Evolutionary conservation across 257 asterid species (phyloP), one percentile per base, ranked within the genome.

Genomic region (Przewalskia tangutica): DNA sequence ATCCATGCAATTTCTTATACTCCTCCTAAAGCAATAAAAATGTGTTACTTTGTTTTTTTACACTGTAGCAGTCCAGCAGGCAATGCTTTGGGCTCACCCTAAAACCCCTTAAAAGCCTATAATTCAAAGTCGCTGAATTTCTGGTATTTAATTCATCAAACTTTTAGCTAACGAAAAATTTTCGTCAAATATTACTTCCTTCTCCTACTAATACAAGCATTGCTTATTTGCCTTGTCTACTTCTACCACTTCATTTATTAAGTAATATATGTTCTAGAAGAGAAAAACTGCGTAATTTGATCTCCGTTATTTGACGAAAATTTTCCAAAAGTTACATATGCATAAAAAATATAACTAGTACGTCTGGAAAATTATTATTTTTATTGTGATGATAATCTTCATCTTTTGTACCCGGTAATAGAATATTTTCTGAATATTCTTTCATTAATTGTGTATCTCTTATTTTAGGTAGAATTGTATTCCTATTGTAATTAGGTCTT

Each of bases 111-210:
- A 70, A 14, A 0, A 71, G 8, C 58, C 18, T 44, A 44, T 2
- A 27, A 58, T 80, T 82, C 88, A 83, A 88, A 89, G 89, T 83
- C 88, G 92, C 85, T 88, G 88, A 82, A 63, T 50, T 83, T 87
- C 89, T 82, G 94, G 92, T 90, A 84, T 77, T 83, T 62, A 60
- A 79, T 89, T 88, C 86, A 89, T 89, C 91, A 77, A 89, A 84
- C 88, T 82, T 82, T 79, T 82, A 87, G 77, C 90, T 85, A 91
- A 87, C 73, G 79, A 66, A 84, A 44, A 36, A 82, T 71, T 86
- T 81, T 85, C 80, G 92, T 88, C 94, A 91, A 88, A 87, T 84
- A 7, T 16, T 65, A 59, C 66, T 88, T 84, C 50, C 55, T 78
- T 83, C 83, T 58, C n/a, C 54, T 50, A 58, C 11, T 55, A 4